phyloP scores from a whole-genome alignment of 768 basidiomycete species.

The Suillus hirtellus region DNA sequence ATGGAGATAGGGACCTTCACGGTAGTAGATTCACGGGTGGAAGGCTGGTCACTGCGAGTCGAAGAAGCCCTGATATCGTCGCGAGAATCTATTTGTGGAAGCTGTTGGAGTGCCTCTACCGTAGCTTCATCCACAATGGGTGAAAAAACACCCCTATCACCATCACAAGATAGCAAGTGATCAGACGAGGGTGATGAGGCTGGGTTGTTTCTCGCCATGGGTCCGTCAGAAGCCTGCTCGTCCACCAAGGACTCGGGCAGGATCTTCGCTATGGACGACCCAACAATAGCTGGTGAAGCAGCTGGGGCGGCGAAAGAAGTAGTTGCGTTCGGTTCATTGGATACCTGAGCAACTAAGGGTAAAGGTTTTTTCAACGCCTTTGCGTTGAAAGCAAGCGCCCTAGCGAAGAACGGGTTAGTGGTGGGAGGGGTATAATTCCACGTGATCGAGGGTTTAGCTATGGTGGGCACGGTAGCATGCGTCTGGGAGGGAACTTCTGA shows the following conservation, averaged over 20 bases:
- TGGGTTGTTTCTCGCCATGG: too few species aligned
- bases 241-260: neutral
- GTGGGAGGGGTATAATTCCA: slow-evolving; percentile 3
- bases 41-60: neutral
- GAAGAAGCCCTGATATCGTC: neutral
- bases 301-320: neutral
- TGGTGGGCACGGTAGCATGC: neutral
- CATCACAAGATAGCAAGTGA: neutral
- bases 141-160: neutral
- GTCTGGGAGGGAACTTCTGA: neutral
- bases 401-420: slow-evolving; percentile 1
- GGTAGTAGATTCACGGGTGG: slow-evolving; percentile 3
- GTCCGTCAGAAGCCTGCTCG: neutral
- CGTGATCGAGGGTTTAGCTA: neutral
- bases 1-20: neutral
- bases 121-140: neutral
- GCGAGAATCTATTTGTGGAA: neutral
- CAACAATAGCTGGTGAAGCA: neutral
- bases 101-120: neutral
- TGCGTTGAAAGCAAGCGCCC: neutral
- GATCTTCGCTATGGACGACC: neutral
- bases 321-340: neutral
- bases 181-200: neutral
- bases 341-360: neutral
- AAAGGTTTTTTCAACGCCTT: neutral